These are phyloP conservation scores for Botrytis cinerea DNA, from an alignment of 2,329 filamentous ascomycete species.

Conservation along the genomic window DNA sequence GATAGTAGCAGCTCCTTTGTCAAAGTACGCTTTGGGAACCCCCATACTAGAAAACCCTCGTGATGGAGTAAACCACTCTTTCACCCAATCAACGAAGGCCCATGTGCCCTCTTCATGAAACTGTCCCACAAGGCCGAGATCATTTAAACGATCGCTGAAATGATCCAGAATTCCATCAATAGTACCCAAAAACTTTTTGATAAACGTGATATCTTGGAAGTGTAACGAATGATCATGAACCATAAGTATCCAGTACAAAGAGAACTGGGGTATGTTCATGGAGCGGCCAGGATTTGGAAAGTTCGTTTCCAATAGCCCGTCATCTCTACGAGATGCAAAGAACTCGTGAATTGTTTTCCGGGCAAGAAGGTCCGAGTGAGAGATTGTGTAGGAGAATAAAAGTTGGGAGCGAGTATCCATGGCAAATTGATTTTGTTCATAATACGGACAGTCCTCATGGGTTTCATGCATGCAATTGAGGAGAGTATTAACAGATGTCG, in stretches of 20 bases:
- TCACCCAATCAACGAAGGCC: constrained; percentile 11
- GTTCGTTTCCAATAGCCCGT: constrained; percentile 36
- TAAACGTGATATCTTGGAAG: not conserved
- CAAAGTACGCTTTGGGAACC: constrained; percentile 11
- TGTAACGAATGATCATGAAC: constrained; percentile 10
- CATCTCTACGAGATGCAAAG: constrained; percentile 23
- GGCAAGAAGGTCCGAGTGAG: constrained; percentile 42
- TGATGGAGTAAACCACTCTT: constrained; percentile 4
- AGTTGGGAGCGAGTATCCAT: constrained; percentile 37
- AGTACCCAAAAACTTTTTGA: not conserved
- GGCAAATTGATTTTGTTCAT: constrained; percentile 43
- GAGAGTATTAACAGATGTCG: constrained; percentile 24
- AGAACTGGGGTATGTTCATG: not conserved
- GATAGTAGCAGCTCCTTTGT: constrained; percentile 5
- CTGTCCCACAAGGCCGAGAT: not conserved
- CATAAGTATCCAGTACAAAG: constrained; percentile 10
- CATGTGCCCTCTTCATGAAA: constrained; percentile 6
- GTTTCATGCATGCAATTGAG: constrained; percentile 32
- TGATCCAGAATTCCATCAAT: constrained; percentile 9
- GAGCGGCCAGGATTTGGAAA: constrained; percentile 37
- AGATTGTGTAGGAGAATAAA: constrained; percentile 41
- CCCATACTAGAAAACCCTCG: constrained; percentile 1
- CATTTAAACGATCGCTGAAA: not conserved
- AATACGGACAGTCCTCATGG: constrained; percentile 44
- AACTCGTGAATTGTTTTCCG: constrained; percentile 38